phyloP scores from a whole-genome alignment of 176 grass and related monocot genomes.

The Pontederia crassipes region DNA sequence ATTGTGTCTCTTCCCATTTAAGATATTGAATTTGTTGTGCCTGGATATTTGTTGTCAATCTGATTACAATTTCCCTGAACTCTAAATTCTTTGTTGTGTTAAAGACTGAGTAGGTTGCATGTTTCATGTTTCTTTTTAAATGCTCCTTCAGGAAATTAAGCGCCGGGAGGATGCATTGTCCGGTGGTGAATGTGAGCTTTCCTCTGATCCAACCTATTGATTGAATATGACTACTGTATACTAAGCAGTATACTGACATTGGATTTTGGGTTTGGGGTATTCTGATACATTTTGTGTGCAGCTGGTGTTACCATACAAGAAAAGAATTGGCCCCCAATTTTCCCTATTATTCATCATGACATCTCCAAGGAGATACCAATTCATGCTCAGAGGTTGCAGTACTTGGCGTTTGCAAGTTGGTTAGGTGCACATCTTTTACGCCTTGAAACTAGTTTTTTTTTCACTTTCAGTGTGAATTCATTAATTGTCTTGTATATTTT shows the following conservation, averaged over 20 bases:
- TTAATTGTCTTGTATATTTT: background rate
- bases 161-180: slow-evolving; percentile 62
- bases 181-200: slow-evolving; percentile 34
- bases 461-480: background rate
- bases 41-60: too few species aligned
- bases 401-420: slow-evolving; percentile 76
- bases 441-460: background rate
- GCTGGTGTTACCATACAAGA: slow-evolving; percentile 50
- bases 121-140: background rate
- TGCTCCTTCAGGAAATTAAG: slow-evolving; percentile 50
- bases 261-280: slow-evolving; percentile 1
- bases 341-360: slow-evolving; percentile 81
- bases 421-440: slow-evolving; percentile 36
- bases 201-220: too few species aligned
- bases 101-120: background rate
- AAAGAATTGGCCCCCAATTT: slow-evolving; percentile 69
- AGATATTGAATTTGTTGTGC: background rate
- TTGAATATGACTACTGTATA: background rate
- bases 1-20: background rate
- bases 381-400: slow-evolving; percentile 63
- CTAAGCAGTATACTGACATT: background rate
- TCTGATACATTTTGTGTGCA: slow-evolving; percentile 15
- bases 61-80: background rate
- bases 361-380: slow-evolving; percentile 72
- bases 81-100: background rate